Evolutionary conservation across 768 basidiomycete species (phyloP).

Genomic region (Leccinum boreale): DNA sequence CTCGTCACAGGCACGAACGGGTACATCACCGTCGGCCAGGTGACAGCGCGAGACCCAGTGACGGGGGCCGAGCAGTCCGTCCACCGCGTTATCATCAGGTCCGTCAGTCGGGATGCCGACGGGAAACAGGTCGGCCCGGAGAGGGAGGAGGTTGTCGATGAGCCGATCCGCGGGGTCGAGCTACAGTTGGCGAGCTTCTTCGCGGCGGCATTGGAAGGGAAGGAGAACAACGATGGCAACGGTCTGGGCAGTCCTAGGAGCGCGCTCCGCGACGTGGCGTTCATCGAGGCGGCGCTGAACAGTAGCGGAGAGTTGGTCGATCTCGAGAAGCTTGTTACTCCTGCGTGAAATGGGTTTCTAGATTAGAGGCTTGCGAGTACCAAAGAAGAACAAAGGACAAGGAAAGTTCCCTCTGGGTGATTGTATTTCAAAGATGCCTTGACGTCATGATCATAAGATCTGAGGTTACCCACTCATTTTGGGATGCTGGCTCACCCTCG

Average conservation of each 20-base stretch:
- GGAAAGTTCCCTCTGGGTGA: not conserved
- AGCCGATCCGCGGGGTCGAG: conserved; percentile 49
- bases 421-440: not conserved
- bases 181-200: conserved; percentile 60
- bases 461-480: not conserved
- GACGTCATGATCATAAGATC: not conserved
- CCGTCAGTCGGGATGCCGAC: conserved; percentile 17
- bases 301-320: conserved; percentile 61
- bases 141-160: conserved; percentile 46
- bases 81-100: conserved; percentile 40
- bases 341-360: not conserved
- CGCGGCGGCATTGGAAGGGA: conserved; percentile 43
- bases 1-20: conserved; percentile 63
- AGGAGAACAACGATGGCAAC: conserved; percentile 34
- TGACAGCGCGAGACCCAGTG: conserved; percentile 22
- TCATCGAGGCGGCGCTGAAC: conserved; percentile 75
- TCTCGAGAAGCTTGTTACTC: conserved; percentile 37
- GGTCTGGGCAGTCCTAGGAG: conserved; percentile 57
- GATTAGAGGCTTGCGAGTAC: not conserved
- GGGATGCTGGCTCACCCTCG: too few species aligned
- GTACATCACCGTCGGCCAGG: conserved; percentile 48
- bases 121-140: conserved; percentile 25
- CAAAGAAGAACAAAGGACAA: not conserved
- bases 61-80: conserved; percentile 24
- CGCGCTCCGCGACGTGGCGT: conserved; percentile 71